Evolutionary conservation across 179 eudicot species (phyloP).

Genomic region (Beta corolliflora): DNA sequence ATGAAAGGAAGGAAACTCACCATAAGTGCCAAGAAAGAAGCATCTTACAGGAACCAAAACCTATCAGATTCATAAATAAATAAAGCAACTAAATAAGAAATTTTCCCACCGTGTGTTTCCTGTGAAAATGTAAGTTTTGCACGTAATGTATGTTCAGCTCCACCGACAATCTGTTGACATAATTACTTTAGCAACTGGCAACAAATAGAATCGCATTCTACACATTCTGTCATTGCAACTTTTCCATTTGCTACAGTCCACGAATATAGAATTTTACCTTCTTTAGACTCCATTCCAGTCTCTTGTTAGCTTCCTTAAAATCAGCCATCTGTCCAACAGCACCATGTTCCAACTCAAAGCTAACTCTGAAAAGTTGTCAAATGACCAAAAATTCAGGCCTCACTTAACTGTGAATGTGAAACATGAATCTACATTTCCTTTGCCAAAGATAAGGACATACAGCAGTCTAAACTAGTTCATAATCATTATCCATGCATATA

Average conservation of each 20-base stretch:
- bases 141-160: constrained; percentile 90
- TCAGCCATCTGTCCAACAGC: constrained; percentile 85
- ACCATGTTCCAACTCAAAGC: constrained; percentile 87
- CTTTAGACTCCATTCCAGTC: constrained; percentile 76
- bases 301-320: constrained; percentile 87
- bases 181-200: constrained; percentile 25
- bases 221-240: not conserved
- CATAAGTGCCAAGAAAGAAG: not conserved
- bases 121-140: constrained; percentile 92
- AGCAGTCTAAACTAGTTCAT: not conserved
- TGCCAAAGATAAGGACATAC: constrained; percentile 3
- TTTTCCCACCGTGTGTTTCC: constrained; percentile 72
- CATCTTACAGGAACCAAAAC: constrained; percentile 10
- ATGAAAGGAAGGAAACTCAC: constrained; percentile 11
- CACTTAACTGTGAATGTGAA: not conserved
- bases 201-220: not conserved
- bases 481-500: not conserved
- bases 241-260: constrained; percentile 5
- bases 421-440: not conserved
- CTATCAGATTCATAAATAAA: not conserved
- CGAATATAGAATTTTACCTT: constrained; percentile 46
- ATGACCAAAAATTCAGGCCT: constrained; percentile 1
- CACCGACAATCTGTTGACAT: constrained; percentile 76
- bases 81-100: constrained; percentile 1
- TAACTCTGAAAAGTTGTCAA: constrained; percentile 51